A percentile compares a stretch with the other conserved stretches of the same genome.
Conservation (phyloP, 164 flowering plant genomes). For the Warburgia ugandensis region DNA sequence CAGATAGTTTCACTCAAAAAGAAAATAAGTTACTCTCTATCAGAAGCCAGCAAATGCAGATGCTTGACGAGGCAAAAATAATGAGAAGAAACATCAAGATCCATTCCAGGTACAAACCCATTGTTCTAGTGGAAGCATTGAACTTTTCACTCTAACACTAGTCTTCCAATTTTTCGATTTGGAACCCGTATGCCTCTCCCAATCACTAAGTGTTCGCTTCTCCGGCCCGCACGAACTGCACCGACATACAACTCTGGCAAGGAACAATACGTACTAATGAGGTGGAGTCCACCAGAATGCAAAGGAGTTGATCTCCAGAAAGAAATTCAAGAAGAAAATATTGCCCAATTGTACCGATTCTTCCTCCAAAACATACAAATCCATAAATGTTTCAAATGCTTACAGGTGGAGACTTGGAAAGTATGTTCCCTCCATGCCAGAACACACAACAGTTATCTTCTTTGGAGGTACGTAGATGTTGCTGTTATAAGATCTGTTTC, state of each 20-base stretch:
- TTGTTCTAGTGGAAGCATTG: constrained; percentile 72
- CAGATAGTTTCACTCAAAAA: no score
- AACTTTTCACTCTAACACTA: constrained; percentile 77
- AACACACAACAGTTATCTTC: constrained; percentile 64
- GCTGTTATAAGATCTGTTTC: constrained; percentile 33
- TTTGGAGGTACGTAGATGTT: constrained; percentile 14
- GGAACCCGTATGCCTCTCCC: constrained; percentile 94
- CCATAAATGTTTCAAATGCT: constrained; percentile 23
- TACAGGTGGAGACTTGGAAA: constrained; percentile 74
- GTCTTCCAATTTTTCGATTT: constrained; percentile 76
- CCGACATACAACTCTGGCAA: constrained; percentile 80
- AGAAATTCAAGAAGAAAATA: no score
- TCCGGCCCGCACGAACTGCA: constrained; percentile 79
- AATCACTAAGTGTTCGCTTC: constrained; percentile 76
- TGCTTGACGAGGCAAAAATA: neutral
- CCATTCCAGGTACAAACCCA: constrained; percentile 62
- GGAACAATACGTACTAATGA: no score
- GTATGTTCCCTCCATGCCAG: constrained; percentile 78
- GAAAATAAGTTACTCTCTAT: no score
- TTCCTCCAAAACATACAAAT: no score
- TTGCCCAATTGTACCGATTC: no score
- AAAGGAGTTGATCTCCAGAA: no score
- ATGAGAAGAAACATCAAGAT: constrained; percentile 10
- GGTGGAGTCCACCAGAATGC: no score
- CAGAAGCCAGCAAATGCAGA: no score